Base-by-base conservation (phyloP, 805 yeast species). In the Starmerella geochares region DNA sequence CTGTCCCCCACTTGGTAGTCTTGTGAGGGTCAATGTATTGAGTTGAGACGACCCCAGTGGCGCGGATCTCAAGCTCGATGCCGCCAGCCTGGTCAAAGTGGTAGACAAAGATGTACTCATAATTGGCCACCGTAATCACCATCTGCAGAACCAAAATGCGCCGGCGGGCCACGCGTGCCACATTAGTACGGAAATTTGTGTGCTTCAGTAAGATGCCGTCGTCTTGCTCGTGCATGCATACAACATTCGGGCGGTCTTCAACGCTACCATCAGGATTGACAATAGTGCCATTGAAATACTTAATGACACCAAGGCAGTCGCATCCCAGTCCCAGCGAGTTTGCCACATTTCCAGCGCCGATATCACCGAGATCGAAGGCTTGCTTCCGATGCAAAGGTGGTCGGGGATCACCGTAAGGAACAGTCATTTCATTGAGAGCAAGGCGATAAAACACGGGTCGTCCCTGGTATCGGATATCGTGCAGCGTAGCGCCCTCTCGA, bases 171-270 rank as follows among this genome's bases (percentile, higher is more conserved):
- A 88, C 88, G 56, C 79, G 76, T 60, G 82, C 88, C 65, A 79
- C 84, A 67, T 81, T 86, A 60, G 69, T 51, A 71, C 92, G 75
- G 72, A 78, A 83, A 71, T 83, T 83, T 54, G 79, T 77, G 67
- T 83, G 94, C 71, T 83, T 81, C 73, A 74, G 81, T 62, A 82
- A 70, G 54, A 83, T 70, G 63, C 94, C 92, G 58, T 80, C 77
- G 62, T 83, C 94, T 68, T 82, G 88, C 70, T 83, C 94, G 62
- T 83, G 94, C 76, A 83, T 72, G 70, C 94, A 83, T 40, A 83
- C 75, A 28, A 86, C 80, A 66, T 79, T 81, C 60, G 83, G 80
- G 53, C 81, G 70, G 49, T 76, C 68, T 48, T 69, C 70, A 33
- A 85, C 80, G 51, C 74, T 76, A 68, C 88, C 90, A 40, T 71